These are phyloP conservation scores for Laburnicola sp. DNA, from an alignment of 2,329 filamentous ascomycete genomes.

Conservation along the genomic window DNA sequence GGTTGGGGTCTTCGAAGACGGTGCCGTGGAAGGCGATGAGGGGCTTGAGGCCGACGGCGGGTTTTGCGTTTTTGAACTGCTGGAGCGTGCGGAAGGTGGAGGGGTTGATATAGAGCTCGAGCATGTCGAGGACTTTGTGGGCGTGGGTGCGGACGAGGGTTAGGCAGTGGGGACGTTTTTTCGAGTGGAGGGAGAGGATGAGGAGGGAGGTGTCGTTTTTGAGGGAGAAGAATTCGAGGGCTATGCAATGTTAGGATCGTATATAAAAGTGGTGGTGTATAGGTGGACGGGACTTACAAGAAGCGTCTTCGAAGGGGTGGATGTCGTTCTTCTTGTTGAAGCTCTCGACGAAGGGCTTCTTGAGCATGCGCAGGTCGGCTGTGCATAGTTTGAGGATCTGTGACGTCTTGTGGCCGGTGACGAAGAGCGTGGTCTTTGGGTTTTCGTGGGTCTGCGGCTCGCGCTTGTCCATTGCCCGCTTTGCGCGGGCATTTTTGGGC, in stretches of 20 bases:
- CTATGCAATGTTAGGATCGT: conserved; percentile 7
- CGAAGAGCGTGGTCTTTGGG: conserved; percentile 84
- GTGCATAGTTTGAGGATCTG: conserved; percentile 81
- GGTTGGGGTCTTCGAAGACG: conserved; percentile 79
- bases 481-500: conserved; percentile 83
- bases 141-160: conserved; percentile 82
- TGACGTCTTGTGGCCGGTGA: conserved; percentile 84
- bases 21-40: conserved; percentile 90
- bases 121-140: conserved; percentile 89
- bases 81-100: conserved; percentile 69
- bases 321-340: conserved; percentile 97
- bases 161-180: conserved; percentile 92
- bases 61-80: conserved; percentile 69
- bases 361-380: conserved; percentile 81
- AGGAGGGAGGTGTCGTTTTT: conserved; percentile 93
- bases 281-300: conserved; percentile 48
- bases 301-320: conserved; percentile 88
- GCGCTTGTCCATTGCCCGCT: conserved; percentile 90
- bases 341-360: conserved; percentile 80
- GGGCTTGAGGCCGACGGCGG: conserved; percentile 79
- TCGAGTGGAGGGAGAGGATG: conserved; percentile 81
- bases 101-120: conserved; percentile 82
- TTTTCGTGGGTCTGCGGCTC: conserved; percentile 89
- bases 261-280: not conserved
- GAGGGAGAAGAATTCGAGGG: conserved; percentile 90